These are phyloP conservation scores for Pezizomycotina sp. DNA, from an alignment of 2,329 filamentous ascomycete genomes.

Conservation along the genomic window DNA sequence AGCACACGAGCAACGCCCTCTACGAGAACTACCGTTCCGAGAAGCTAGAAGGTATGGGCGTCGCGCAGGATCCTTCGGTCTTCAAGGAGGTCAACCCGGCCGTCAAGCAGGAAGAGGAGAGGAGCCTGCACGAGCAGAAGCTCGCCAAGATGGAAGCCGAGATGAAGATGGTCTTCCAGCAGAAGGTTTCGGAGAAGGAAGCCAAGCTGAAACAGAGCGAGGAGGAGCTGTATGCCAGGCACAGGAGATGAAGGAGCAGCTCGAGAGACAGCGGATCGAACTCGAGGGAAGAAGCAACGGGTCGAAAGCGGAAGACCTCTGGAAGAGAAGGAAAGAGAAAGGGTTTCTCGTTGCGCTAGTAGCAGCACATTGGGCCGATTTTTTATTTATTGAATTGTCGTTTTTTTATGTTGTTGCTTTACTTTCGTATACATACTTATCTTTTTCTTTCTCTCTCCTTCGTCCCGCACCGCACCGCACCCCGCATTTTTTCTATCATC, in stretches of 20 bases:
- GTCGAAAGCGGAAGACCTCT: conserved; percentile 89
- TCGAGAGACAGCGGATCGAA: conserved; percentile 84
- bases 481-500: background rate
- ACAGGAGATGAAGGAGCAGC: conserved; percentile 99
- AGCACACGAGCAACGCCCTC: conserved; percentile 96
- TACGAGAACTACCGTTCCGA: conserved; percentile 99
- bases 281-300: conserved; percentile 92
- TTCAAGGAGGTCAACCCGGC: conserved; percentile 99
- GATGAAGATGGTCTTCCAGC: conserved; percentile 99
- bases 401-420: conserved; percentile 2
- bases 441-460: background rate
- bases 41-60: conserved; percentile 96
- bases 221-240: conserved; percentile 92
- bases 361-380: conserved; percentile 10
- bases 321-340: conserved; percentile 98
- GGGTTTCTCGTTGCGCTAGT: conserved; percentile 95
- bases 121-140: conserved; percentile 95
- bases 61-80: conserved; percentile 93
- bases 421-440: conserved; percentile 4
- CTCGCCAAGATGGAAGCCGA: conserved; percentile 99
- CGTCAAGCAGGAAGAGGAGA: conserved; percentile 99
- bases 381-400: conserved; percentile 1
- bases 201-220: conserved; percentile 99
- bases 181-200: conserved; percentile 98
- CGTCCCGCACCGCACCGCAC: background rate